Conservation (phyloP, 331 rosid genomes). For the Rhamnella rubrinervis region DNA sequence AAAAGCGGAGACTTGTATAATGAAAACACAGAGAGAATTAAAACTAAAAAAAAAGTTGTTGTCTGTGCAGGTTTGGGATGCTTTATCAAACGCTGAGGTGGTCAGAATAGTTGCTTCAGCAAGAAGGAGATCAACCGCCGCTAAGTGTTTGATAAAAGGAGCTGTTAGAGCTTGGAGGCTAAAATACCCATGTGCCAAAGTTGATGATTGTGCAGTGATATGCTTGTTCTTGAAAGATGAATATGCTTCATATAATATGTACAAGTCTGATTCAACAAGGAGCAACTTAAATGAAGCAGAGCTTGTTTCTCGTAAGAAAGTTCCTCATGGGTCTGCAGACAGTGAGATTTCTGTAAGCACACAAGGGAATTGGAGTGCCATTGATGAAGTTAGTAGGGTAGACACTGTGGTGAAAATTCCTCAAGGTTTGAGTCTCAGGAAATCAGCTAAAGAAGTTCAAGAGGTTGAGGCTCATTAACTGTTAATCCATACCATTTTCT, state of each 20-base stretch:
- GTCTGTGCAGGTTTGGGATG: constrained; percentile 82
- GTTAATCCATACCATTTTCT: no score
- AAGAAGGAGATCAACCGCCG: constrained; percentile 60
- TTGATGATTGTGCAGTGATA: constrained; percentile 75
- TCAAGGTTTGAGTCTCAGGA: constrained; percentile 29
- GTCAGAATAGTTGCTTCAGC: constrained; percentile 71
- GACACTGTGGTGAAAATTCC: constrained; percentile 41
- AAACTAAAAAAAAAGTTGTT: not conserved
- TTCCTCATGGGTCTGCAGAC: not conserved
- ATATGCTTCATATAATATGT: constrained; percentile 20
- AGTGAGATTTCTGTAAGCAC: constrained; percentile 16
- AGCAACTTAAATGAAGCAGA: no score
- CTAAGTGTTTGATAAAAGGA: constrained; percentile 54
- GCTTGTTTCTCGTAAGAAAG: no score
- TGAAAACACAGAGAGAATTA: no score
- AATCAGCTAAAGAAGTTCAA: constrained; percentile 22
- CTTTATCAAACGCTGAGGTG: constrained; percentile 64
- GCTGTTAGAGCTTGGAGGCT: constrained; percentile 68
- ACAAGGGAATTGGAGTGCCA: constrained; percentile 38
- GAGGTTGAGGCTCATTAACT: constrained; percentile 27
- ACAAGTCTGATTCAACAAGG: not conserved
- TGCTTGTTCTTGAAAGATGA: constrained; percentile 60
- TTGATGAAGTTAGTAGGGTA: constrained; percentile 39
- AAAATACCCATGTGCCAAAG: constrained; percentile 55
- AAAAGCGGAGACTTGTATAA: no score